These are phyloP conservation scores for Canavalia ensiformis DNA, from an alignment of 306 rosid genomes.

Conservation along the genomic window DNA sequence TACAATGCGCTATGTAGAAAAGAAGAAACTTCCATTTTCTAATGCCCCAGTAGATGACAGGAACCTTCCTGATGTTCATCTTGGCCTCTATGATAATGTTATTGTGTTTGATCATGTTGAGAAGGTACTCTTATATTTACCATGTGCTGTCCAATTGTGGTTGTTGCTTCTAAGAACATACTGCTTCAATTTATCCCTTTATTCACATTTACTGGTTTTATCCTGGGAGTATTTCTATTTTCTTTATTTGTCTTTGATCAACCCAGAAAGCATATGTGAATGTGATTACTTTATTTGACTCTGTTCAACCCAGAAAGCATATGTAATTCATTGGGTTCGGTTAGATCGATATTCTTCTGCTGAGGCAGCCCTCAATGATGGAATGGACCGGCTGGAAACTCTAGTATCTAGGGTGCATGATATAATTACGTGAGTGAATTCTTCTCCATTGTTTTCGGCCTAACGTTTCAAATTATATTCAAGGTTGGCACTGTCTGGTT, in stretches of 20 bases:
- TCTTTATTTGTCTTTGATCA: constrained; percentile 41
- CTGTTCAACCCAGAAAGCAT: constrained; percentile 76
- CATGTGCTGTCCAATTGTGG: constrained; percentile 4
- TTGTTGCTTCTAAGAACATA: constrained; percentile 16
- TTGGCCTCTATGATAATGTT: constrained; percentile 91
- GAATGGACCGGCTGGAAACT: constrained; percentile 64
- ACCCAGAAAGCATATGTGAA: constrained; percentile 67
- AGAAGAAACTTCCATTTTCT: constrained; percentile 88
- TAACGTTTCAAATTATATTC: constrained; percentile 19
- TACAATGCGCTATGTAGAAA: constrained; percentile 94
- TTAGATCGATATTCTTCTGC: constrained; percentile 79
- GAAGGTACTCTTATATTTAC: constrained; percentile 67
- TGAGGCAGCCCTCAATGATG: constrained; percentile 78
- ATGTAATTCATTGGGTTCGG: constrained; percentile 89
- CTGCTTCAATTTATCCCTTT: constrained; percentile 14
- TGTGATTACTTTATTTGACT: constrained; percentile 53
- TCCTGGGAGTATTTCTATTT: constrained; percentile 30
- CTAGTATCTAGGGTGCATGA: constrained; percentile 86
- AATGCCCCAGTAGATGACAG: constrained; percentile 90
- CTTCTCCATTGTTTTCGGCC: not conserved
- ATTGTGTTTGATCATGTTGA: constrained; percentile 95
- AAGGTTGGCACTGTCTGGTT: not conserved
- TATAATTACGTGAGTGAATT: constrained; percentile 74
- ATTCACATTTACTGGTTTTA: constrained; percentile 5
- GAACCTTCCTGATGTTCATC: constrained; percentile 93